These are phyloP conservation scores for Fusarium nelsonii DNA, from an alignment of 2,329 filamentous ascomycete species.

Conservation along the genomic window DNA sequence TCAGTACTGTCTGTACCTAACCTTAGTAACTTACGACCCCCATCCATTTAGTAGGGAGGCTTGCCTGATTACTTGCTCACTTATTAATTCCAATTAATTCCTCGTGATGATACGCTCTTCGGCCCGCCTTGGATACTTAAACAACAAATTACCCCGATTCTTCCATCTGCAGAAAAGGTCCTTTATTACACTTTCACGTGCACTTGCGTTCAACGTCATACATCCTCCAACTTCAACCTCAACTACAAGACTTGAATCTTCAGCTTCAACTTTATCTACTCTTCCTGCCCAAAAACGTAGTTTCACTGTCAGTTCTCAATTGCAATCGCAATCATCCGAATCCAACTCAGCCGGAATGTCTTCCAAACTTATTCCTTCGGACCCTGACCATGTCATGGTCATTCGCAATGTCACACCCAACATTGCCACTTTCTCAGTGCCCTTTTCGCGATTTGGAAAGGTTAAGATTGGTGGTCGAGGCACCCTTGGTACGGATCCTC, in stretches of 20 bases:
- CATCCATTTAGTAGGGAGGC: neutral
- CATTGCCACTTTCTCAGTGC: constrained; percentile 82
- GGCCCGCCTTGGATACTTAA: constrained; percentile 21
- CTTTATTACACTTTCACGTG: constrained; percentile 17
- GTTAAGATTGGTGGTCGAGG: constrained; percentile 88
- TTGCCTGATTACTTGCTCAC: neutral
- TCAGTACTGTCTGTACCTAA: too few species aligned
- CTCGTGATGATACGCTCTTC: constrained; percentile 22
- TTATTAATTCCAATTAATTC: neutral
- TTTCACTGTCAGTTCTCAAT: constrained; percentile 28
- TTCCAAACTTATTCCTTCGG: constrained; percentile 72
- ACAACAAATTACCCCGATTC: neutral
- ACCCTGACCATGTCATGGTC: constrained; percentile 88
- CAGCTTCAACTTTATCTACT: neutral
- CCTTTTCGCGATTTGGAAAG: constrained; percentile 83
- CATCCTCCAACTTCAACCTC: constrained; percentile 22
- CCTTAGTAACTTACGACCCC: neutral
- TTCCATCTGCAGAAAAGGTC: constrained; percentile 6
- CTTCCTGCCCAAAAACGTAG: neutral
- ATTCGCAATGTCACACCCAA: constrained; percentile 86
- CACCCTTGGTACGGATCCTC: constrained; percentile 76
- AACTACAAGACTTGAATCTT: neutral
- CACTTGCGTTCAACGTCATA: neutral
- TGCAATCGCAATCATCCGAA: constrained; percentile 23
- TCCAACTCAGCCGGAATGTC: constrained; percentile 61